Conservation (phyloP, 2,329 filamentous ascomycete species). For the Colletotrichum cuscutae region DNA sequence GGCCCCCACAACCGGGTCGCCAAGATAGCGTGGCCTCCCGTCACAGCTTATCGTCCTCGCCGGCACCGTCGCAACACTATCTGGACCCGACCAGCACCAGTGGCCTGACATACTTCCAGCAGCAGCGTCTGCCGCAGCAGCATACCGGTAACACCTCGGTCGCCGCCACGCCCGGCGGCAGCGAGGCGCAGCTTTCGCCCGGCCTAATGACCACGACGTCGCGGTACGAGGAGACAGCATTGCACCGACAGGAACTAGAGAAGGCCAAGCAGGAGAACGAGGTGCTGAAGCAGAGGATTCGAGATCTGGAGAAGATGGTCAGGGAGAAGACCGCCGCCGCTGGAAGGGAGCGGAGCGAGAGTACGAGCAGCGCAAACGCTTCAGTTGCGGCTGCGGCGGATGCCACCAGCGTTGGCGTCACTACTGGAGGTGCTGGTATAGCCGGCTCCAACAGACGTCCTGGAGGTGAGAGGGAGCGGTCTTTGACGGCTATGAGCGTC, state of each 20-base stretch:
- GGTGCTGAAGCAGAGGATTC: conserved; percentile 66
- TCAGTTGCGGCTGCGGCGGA: conserved; percentile 31
- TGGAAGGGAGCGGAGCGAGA: conserved; percentile 60
- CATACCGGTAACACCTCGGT: conserved; percentile 41
- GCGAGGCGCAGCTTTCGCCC: conserved; percentile 59
- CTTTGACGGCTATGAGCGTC: conserved; percentile 53
- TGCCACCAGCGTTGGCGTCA: conserved; percentile 41
- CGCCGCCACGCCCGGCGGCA: conserved; percentile 51
- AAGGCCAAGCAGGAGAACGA: conserved; percentile 73
- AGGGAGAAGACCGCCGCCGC: conserved; percentile 60
- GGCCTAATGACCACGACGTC: conserved; percentile 65
- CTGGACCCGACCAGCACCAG: conserved; percentile 53
- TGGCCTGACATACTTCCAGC: conserved; percentile 59
- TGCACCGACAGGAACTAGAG: conserved; percentile 70
- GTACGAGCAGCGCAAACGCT: conserved; percentile 59
- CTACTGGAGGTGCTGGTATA: conserved; percentile 50
- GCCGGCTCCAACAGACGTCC: conserved; percentile 55
- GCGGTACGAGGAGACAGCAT: conserved; percentile 71
- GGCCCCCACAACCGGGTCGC: conserved; percentile 56
- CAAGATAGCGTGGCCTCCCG: conserved; percentile 67
- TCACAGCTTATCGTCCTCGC: conserved; percentile 62
- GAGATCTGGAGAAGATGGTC: conserved; percentile 69
- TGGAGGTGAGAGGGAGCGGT: conserved; percentile 54
- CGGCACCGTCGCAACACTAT: conserved; percentile 43
- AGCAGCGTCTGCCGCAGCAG: conserved; percentile 45